A percentile compares a stretch with the other conserved stretches of the same genome.
phyloP scores from a whole-genome alignment of 805 yeast genomes.

The Kodamaea restingae region DNA sequence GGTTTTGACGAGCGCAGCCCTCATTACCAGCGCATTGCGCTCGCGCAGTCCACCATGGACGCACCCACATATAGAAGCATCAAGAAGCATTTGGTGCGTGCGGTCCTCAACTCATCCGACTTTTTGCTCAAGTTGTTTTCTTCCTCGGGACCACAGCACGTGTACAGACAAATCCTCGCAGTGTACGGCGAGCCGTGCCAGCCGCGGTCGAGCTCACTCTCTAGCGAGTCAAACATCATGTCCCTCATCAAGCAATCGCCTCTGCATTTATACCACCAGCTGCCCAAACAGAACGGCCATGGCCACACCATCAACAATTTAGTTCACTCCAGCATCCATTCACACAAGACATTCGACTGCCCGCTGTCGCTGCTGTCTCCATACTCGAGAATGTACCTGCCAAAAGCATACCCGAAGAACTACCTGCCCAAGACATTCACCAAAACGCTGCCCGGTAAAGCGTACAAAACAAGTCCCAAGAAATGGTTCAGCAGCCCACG shows the following conservation, averaged over 20 bases:
- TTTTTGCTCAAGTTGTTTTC: conserved; percentile 24
- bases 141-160: conserved; percentile 27
- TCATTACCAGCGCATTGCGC: conserved; percentile 8
- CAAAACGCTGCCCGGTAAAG: background rate
- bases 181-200: background rate
- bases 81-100: conserved; percentile 23
- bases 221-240: background rate
- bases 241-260: conserved; percentile 6
- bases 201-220: too few species aligned
- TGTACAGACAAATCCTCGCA: conserved; percentile 13
- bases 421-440: background rate
- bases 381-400: conserved; percentile 2
- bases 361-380: conserved; percentile 5
- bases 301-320: too few species aligned
- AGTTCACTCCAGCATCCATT: background rate
- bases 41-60: background rate
- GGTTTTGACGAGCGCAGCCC: conserved; percentile 9
- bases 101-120: conserved; percentile 27
- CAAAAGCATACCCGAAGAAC: conserved; percentile 1
- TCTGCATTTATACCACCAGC: conserved; percentile 4
- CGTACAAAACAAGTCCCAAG: conserved; percentile 1
- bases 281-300: too few species aligned
- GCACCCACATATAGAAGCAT: conserved; percentile 13
- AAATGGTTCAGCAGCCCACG: conserved; percentile 3
- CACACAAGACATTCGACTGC: background rate